Conservation (phyloP, 345 rosid genomes). For the Odontarrhena argentea region DNA sequence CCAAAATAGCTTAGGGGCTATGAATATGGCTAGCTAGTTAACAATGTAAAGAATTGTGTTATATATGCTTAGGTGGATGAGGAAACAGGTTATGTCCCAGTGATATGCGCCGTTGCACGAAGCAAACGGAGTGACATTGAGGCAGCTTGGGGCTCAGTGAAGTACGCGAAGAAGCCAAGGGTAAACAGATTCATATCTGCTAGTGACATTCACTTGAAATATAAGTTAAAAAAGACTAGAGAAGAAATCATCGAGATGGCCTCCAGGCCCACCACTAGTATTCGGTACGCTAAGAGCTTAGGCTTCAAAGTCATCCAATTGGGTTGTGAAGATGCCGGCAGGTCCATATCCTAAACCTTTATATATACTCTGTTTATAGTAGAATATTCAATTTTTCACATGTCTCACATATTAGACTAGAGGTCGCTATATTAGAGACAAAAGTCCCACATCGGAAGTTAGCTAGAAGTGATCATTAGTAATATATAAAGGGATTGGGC, state of each 20-base stretch:
- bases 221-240: constrained; percentile 73
- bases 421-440: too few relatives aligned
- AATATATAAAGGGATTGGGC: too few relatives aligned
- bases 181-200: constrained; percentile 82
- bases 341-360: constrained; percentile 38
- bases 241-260: constrained; percentile 78
- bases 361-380: too few relatives aligned
- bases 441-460: too few relatives aligned
- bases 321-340: constrained; percentile 94
- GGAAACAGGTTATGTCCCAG: constrained; percentile 75
- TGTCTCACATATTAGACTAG: too few relatives aligned
- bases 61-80: constrained; percentile 42
- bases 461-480: too few relatives aligned
- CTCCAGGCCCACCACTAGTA: constrained; percentile 56
- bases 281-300: constrained; percentile 63
- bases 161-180: constrained; percentile 72
- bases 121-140: constrained; percentile 65
- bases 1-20: neutral
- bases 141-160: constrained; percentile 83
- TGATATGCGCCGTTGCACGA: constrained; percentile 78
- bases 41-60: neutral
- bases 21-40: too few relatives aligned
- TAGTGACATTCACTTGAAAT: constrained; percentile 79
- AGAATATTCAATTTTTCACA: too few relatives aligned
- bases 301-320: constrained; percentile 80